Evolutionary conservation across 2,329 filamentous ascomycete species (phyloP).

Genomic region (Ceratocystis harringtonii): DNA sequence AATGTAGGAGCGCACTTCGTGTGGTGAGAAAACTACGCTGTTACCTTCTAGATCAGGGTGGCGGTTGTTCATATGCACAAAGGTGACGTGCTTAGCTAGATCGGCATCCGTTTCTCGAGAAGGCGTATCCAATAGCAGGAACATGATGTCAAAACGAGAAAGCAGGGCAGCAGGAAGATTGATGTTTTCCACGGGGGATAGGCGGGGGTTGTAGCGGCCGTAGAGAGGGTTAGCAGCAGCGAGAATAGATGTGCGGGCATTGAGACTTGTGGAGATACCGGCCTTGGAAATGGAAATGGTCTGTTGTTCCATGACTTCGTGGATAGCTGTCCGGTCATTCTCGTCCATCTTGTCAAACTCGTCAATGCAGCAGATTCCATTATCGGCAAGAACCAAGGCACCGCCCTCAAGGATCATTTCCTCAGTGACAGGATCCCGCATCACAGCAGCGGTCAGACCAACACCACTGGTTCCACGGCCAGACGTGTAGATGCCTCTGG

Average conservation of each 20-base stretch:
- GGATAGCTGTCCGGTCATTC: conserved; percentile 64
- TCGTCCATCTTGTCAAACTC: conserved; percentile 88
- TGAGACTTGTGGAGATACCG: conserved; percentile 61
- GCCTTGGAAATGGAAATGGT: conserved; percentile 73
- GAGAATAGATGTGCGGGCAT: conserved; percentile 88
- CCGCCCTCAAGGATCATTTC: conserved; percentile 75
- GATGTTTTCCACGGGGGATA: conserved; percentile 97
- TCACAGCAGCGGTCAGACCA: conserved; percentile 67
- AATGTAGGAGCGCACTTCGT: conserved; percentile 92
- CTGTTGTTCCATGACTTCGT: conserved; percentile 82
- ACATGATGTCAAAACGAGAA: conserved; percentile 93
- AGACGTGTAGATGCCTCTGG: conserved; percentile 74
- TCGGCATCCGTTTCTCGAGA: conserved; percentile 81
- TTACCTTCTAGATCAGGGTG: conserved; percentile 59
- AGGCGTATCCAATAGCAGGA: conserved; percentile 90
- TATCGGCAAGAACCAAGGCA: conserved; percentile 65
- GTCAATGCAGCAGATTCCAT: conserved; percentile 74
- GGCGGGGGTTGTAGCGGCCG: conserved; percentile 91
- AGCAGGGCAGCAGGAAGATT: conserved; percentile 94
- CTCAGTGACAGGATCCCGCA: conserved; percentile 70
- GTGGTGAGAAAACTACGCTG: conserved; percentile 57
- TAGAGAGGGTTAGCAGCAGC: conserved; percentile 95
- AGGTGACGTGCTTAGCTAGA: conserved; percentile 85
- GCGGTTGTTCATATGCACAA: conserved; percentile 91
- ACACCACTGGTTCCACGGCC: conserved; percentile 70